Percentiles rank a stretch among this genome's conserved stretches.
Evolutionary conservation across 208 protist genomes (phyloP).

Genomic region (Trypanosoma mega): DNA sequence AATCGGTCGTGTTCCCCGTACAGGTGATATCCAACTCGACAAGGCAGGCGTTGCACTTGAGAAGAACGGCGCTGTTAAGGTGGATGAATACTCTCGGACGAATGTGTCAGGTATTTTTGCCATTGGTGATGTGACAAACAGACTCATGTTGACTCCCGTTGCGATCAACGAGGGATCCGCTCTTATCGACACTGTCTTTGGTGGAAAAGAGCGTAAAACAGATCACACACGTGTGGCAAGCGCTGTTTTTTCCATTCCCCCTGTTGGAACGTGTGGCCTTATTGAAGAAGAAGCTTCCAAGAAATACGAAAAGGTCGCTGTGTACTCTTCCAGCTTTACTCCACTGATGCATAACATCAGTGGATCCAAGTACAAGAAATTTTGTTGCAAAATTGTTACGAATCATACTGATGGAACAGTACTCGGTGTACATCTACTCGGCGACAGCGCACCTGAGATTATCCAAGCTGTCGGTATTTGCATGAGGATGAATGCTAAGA

Average conservation of each 20-base stretch:
- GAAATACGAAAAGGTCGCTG: conserved; percentile 64
- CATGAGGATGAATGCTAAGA: conserved; percentile 91
- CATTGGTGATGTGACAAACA: conserved; percentile 96
- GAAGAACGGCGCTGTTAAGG: conserved; percentile 84
- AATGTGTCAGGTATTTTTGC: conserved; percentile 95
- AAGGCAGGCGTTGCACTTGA: conserved; percentile 88
- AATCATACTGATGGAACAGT: conserved; percentile 75
- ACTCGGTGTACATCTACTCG: conserved; percentile 89
- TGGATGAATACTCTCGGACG: conserved; percentile 94
- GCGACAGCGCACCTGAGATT: conserved; percentile 84
- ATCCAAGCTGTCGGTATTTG: conserved; percentile 90
- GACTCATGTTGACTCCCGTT: conserved; percentile 89
- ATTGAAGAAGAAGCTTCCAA: conserved; percentile 81
- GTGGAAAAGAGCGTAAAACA: conserved; percentile 55
- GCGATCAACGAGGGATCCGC: conserved; percentile 87
- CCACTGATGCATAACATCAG: conserved; percentile 91
- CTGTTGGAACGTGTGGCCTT: conserved; percentile 82
- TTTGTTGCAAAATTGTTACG: conserved; percentile 85
- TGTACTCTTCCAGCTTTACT: conserved; percentile 86
- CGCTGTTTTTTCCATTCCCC: conserved; percentile 91
- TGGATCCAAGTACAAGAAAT: conserved; percentile 82
- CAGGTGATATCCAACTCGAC: conserved; percentile 88
- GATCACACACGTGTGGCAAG: conserved; percentile 87
- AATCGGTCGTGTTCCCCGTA: conserved; percentile 94
- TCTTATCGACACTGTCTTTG: conserved; percentile 87